Conservation (phyloP, 345 rosid species). For the Salix exigua region DNA sequence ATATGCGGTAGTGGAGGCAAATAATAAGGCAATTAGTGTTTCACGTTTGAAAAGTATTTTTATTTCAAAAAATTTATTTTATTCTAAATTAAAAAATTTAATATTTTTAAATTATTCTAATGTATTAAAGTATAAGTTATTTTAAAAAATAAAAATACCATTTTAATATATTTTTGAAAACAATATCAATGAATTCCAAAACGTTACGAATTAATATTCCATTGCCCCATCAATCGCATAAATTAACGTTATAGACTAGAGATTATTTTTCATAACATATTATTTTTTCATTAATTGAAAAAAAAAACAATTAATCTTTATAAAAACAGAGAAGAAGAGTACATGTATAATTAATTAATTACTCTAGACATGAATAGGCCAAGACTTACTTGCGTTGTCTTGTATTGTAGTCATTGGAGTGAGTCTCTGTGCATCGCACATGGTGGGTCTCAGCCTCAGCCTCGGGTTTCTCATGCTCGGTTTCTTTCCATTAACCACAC, state of each 20-base stretch:
- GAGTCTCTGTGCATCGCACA: background rate
- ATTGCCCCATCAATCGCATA: background rate
- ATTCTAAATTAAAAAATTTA: too few relatives aligned
- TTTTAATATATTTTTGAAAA: too few relatives aligned
- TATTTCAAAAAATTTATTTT: too few relatives aligned
- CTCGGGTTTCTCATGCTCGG: background rate
- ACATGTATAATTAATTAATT: background rate
- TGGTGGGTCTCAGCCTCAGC: background rate
- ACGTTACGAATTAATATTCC: background rate
- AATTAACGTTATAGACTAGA: background rate
- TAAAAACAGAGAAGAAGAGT: too few relatives aligned
- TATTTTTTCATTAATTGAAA: too few relatives aligned
- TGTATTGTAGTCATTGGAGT: background rate
- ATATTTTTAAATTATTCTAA: too few relatives aligned
- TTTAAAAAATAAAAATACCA: too few relatives aligned
- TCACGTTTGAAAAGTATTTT: too few relatives aligned
- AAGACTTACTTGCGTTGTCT: background rate
- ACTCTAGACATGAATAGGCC: background rate
- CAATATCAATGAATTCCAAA: too few relatives aligned
- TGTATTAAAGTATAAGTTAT: too few relatives aligned
- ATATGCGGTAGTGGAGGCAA: background rate
- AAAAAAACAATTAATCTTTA: too few relatives aligned
- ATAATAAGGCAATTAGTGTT: background rate
- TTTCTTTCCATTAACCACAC: background rate
- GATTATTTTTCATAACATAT: too few relatives aligned